Conservation (phyloP, 345 rosid species). For the Odontarrhena argentea region DNA sequence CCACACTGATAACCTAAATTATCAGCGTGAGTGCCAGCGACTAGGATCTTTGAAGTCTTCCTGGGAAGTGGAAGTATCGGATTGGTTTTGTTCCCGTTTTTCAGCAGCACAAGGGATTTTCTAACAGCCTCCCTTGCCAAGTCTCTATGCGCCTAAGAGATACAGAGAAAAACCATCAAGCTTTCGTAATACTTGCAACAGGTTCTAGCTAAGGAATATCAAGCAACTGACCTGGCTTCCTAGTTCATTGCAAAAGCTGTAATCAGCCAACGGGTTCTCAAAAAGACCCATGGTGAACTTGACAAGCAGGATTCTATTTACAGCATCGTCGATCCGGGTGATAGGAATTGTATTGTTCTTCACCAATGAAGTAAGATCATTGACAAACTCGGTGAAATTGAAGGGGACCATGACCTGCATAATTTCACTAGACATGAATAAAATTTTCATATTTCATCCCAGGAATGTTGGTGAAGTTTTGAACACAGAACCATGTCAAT, state of each 20-base stretch:
- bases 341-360: constrained; percentile 61
- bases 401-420: constrained; percentile 88
- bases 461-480: constrained; percentile 26
- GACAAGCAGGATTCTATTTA: constrained; percentile 70
- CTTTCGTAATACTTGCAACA: constrained; percentile 7
- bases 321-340: constrained; percentile 93
- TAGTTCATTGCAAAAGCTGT: constrained; percentile 67
- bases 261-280: constrained; percentile 90
- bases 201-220: not conserved
- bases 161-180: constrained; percentile 17
- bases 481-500: constrained; percentile 75
- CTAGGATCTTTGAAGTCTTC: constrained; percentile 72
- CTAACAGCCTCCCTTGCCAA: constrained; percentile 97
- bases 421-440: not conserved
- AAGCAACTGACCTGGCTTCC: constrained; percentile 73
- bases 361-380: constrained; percentile 67
- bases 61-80: constrained; percentile 84
- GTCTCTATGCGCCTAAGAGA: constrained; percentile 75
- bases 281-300: constrained; percentile 90
- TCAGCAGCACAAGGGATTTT: constrained; percentile 90
- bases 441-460: not conserved
- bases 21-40: constrained; percentile 90
- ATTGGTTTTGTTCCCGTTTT: constrained; percentile 67
- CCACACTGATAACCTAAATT: constrained; percentile 97
- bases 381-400: constrained; percentile 70